Conservation (phyloP, 345 rosid genomes). For the Sonneratia caseolaris region DNA sequence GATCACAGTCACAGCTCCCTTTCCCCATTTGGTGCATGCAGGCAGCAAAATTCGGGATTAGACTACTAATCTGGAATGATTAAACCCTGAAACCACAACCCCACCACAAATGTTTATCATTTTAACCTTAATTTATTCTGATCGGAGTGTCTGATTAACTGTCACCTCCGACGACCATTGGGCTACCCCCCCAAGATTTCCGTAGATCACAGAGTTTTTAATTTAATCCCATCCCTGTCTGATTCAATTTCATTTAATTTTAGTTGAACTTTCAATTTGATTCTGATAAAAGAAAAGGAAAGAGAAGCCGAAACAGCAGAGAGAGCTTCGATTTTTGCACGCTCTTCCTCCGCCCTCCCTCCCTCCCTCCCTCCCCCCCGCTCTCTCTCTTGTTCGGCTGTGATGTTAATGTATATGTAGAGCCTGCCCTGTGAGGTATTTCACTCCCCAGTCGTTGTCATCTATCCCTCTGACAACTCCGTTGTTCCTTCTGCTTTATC, state of each 20-base stretch:
- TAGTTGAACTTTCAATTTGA: neutral
- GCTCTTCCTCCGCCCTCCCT: neutral
- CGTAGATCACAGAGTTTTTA: neutral
- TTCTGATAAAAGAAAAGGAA: slow-evolving; percentile 9
- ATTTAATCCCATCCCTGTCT: neutral
- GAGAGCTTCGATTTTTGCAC: slow-evolving; percentile 27
- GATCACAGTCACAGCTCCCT: slow-evolving; percentile 11
- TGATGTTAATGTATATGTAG: neutral
- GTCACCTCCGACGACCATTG: slow-evolving; percentile 21
- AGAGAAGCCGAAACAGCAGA: slow-evolving; percentile 15
- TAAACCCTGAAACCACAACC: neutral
- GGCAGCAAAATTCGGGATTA: neutral
- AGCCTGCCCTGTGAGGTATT: slow-evolving; percentile 14
- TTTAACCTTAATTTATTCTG: neutral
- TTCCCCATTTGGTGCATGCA: neutral
- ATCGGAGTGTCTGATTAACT: slow-evolving; percentile 25
- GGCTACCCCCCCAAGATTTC: neutral
- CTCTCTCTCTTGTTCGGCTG: neutral
- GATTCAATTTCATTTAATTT: neutral
- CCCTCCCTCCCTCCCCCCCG: too few relatives aligned
- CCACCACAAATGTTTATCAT: neutral
- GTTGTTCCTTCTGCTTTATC: slow-evolving; percentile 17
- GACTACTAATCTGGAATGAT: slow-evolving; percentile 9
- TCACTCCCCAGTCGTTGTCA: slow-evolving; percentile 25
- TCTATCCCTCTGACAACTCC: slow-evolving; percentile 54